Evolutionary conservation across 1,284 basidiomycete genomes (phyloP), one percentile per base, ranked within the genome.

Genomic region (Naganishia albida): DNA sequence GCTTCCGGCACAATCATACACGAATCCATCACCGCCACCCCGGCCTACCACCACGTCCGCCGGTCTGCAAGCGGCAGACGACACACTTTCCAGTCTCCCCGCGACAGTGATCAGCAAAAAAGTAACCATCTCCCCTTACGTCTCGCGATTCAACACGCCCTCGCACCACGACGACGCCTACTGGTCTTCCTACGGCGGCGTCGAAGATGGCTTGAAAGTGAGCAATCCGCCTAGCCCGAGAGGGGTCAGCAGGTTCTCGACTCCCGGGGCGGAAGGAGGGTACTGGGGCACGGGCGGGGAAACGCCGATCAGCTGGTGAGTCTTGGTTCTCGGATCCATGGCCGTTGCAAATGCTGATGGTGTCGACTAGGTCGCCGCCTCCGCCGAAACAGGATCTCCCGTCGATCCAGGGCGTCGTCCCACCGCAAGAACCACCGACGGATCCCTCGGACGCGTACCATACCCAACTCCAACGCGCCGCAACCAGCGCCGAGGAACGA

Each of bases 201-300:
- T 68, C 39, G 67, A 68, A 43, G 67, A 68, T 28, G 67, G 67
- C 20, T 40, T 68, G 3, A 60, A 62, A 34, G 53, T 38, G 8
- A 57, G 52, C 26, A 68, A 68, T 42, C 67, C 67, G 12, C 60
- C 67, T 3, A 65, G 56, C 23, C 63, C 63, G 42, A 40, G 42
- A 28, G 56, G 66, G 1, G 55, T 67, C 7, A 55, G 39, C 25
- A 49, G 57, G 46, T 49, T 50, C n/a, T 25, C 34, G 26, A 60
- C 57, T 2, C 57, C 57, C 7, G 46, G 25, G 6, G 34, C 34
- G 34, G 34, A 34, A 34, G 56, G 63, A 12, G 66, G 53, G 50
- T 67, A 67, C 25, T 67, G 63, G 63, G 67, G 67, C 3, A 64
- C 67, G 0, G 67, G 67, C 13, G 67, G 67, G n/a, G 67, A 67